Conservation (phyloP, 495 filamentous ascomycete genomes). For the Lichenothelia convexa region DNA sequence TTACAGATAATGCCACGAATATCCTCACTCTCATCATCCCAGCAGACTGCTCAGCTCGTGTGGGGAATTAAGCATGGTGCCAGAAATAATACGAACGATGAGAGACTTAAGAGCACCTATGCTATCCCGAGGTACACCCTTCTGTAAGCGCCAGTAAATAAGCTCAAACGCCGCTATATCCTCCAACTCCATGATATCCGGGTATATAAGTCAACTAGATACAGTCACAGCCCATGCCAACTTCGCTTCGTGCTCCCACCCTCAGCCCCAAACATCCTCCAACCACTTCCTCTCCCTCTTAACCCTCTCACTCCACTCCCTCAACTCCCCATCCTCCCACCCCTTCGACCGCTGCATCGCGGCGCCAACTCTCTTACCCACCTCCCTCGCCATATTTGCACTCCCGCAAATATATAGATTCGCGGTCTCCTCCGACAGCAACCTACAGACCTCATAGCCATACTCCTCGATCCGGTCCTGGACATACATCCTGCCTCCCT, state of each 20-base stretch:
- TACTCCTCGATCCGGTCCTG: conserved; percentile 25
- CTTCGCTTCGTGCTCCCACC: background rate
- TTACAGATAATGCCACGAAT: too few relatives aligned
- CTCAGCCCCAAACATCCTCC: conserved; percentile 31
- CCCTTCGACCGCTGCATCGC: conserved; percentile 16
- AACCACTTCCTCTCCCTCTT: conserved; percentile 32
- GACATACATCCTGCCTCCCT: conserved; percentile 19
- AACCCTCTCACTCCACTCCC: conserved; percentile 26
- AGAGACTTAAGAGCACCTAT: too few relatives aligned
- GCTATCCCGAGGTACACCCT: too few relatives aligned
- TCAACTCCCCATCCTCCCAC: conserved; percentile 22
- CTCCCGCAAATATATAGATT: conserved; percentile 32
- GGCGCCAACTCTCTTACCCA: conserved; percentile 21
- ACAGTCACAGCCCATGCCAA: too few relatives aligned
- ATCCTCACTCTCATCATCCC: too few relatives aligned
- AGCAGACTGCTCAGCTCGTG: too few relatives aligned
- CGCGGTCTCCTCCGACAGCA: conserved; percentile 23
- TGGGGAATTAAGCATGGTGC: too few relatives aligned
- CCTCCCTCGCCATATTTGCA: conserved; percentile 31
- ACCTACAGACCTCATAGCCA: conserved; percentile 14
- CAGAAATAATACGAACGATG: too few relatives aligned
- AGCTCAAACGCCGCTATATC: too few relatives aligned
- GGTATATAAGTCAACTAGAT: too few relatives aligned
- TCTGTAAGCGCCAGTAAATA: too few relatives aligned
- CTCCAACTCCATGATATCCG: too few relatives aligned